Conservation (phyloP, 108 stramenopile genomes). For the Cyclotella kingstonii region DNA sequence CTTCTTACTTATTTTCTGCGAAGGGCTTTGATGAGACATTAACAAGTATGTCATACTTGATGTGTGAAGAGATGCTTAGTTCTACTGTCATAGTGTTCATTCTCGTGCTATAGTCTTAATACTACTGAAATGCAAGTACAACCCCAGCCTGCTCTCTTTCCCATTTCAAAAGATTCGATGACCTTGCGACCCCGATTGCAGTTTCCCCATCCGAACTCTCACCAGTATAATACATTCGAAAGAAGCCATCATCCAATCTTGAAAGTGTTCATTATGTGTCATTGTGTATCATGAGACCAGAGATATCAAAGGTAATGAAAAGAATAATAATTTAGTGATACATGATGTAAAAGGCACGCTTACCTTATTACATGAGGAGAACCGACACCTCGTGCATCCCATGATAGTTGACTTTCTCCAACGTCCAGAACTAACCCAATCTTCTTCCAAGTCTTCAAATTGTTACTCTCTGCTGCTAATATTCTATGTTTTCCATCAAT, state of each 20-base stretch:
- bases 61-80: too few relatives aligned
- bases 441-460: conserved; percentile 72
- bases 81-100: too few relatives aligned
- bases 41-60: too few relatives aligned
- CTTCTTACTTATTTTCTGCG: too few relatives aligned
- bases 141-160: conserved; percentile 39
- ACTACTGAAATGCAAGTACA: conserved; percentile 32
- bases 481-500: conserved; percentile 78
- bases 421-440: conserved; percentile 70
- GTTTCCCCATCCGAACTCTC: conserved; percentile 67
- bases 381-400: conserved; percentile 79
- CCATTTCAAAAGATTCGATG: conserved; percentile 28
- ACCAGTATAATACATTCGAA: conserved; percentile 90
- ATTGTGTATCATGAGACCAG: background rate
- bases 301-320: background rate
- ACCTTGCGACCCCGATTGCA: conserved; percentile 78
- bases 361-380: conserved; percentile 77
- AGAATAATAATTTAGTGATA: background rate
- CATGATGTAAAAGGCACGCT: conserved; percentile 9
- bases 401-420: conserved; percentile 57
- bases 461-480: conserved; percentile 64
- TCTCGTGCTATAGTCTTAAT: too few relatives aligned
- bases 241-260: conserved; percentile 76
- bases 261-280: too few relatives aligned
- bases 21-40: too few relatives aligned